Evolutionary conservation across 1,284 basidiomycete genomes (phyloP).

Genomic region (Melampsora americana): DNA sequence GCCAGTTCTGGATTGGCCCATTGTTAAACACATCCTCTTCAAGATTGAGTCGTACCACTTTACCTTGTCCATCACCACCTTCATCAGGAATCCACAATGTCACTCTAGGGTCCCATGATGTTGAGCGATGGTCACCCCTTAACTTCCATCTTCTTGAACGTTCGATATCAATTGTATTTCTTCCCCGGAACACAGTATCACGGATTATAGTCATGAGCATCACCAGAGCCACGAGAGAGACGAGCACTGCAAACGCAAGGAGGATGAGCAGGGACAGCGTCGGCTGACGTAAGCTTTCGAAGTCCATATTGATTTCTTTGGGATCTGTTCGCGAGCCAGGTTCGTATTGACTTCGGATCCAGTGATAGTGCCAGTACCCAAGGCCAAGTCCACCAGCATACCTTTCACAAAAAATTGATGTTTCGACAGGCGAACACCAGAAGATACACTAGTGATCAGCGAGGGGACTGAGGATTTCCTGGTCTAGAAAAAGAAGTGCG

Average conservation of each 20-base stretch:
- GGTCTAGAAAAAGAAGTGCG: background rate
- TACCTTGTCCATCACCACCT: constrained; percentile 4
- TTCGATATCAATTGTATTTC: constrained; percentile 24
- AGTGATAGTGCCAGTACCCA: constrained; percentile 23
- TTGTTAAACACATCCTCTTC: constrained; percentile 14
- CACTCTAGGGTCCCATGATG: constrained; percentile 11
- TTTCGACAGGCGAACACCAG: background rate
- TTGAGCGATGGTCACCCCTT: background rate
- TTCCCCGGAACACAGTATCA: constrained; percentile 9
- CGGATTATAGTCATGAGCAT: constrained; percentile 13
- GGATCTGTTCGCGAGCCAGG: background rate
- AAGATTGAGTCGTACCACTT: constrained; percentile 22
- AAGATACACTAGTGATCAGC: background rate
- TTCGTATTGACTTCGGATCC: background rate
- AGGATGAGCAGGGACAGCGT: constrained; percentile 16
- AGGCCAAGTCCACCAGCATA: constrained; percentile 26
- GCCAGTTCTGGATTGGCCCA: background rate
- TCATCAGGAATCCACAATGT: constrained; percentile 25
- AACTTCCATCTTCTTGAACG: constrained; percentile 2
- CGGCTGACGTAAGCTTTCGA: background rate
- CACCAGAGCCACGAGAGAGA: constrained; percentile 9
- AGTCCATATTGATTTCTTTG: background rate
- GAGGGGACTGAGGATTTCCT: too few relatives aligned
- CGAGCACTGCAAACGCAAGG: background rate
- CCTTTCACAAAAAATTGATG: background rate